A percentile compares a stretch with the other conserved stretches of the same genome.
These are phyloP conservation scores for Platanthera zijinensis DNA, from an alignment of 106 monocot species.

Conservation along the genomic window DNA sequence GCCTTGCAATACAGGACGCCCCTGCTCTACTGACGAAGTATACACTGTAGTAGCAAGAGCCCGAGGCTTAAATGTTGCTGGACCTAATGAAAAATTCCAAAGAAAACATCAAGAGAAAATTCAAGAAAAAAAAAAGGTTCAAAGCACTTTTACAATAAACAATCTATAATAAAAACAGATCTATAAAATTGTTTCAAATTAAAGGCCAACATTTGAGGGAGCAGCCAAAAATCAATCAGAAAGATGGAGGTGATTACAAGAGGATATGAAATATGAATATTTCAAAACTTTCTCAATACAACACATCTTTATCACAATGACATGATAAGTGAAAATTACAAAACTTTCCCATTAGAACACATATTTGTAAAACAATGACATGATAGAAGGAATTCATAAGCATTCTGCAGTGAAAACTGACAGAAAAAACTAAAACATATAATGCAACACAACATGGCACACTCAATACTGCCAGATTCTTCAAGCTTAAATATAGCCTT, in stretches of 20 bases:
- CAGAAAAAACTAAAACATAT: background rate
- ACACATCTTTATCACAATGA: background rate
- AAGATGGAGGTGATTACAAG: background rate
- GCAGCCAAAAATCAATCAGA: background rate
- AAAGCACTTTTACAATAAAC: background rate
- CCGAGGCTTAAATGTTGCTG: slow-evolving; percentile 91
- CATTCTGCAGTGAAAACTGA: background rate
- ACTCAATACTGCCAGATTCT: background rate
- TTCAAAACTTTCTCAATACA: background rate
- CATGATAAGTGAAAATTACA: background rate
- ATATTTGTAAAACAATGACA: background rate
- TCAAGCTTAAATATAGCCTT: background rate
- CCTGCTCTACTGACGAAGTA: slow-evolving; percentile 55
- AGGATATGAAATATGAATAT: background rate
- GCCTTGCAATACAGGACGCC: slow-evolving; percentile 92
- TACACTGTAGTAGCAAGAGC: slow-evolving; percentile 53
- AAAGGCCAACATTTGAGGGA: background rate
- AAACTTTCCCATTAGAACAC: background rate
- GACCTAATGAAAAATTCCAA: slow-evolving; percentile 43
- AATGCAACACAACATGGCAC: background rate
- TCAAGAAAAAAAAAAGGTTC: background rate
- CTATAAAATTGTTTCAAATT: background rate
- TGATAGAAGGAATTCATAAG: background rate
- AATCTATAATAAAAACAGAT: background rate
- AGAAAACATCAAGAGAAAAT: background rate